Evolutionary conservation across 1,284 basidiomycete genomes (phyloP).

Genomic region (Cutaneotrichosporon sp.): DNA sequence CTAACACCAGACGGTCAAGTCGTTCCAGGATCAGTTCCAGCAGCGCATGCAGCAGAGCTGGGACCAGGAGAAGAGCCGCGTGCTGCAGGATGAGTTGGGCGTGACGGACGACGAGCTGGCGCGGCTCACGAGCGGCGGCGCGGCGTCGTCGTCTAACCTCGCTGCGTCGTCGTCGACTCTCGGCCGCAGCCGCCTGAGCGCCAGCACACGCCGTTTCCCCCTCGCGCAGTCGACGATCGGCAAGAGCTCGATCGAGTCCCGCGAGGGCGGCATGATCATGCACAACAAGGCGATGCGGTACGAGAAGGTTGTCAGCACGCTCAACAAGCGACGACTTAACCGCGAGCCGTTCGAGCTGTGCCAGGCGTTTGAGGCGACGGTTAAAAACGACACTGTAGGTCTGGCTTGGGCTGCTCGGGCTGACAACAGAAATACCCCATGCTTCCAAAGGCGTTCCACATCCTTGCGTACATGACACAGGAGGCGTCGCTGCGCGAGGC

Average conservation of each 20-base stretch:
- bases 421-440: constrained; percentile 36
- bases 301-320: constrained; percentile 67
- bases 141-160: constrained; percentile 1
- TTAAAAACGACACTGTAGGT: constrained; percentile 33
- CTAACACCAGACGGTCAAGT: constrained; percentile 34
- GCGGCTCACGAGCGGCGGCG: constrained; percentile 14
- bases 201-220: constrained; percentile 34
- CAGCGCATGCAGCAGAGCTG: constrained; percentile 39
- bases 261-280: constrained; percentile 51
- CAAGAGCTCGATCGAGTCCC: constrained; percentile 27
- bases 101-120: constrained; percentile 44
- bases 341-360: constrained; percentile 34
- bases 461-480: constrained; percentile 49
- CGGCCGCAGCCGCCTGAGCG: constrained; percentile 32
- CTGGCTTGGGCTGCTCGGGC: background rate
- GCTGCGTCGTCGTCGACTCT: constrained; percentile 22
- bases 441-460: constrained; percentile 44
- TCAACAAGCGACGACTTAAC: constrained; percentile 38
- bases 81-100: constrained; percentile 44
- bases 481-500: constrained; percentile 47
- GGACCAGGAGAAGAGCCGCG: constrained; percentile 40
- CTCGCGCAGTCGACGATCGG: constrained; percentile 31
- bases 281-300: constrained; percentile 96
- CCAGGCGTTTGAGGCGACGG: constrained; percentile 33
- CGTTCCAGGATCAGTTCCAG: constrained; percentile 44